Percentiles rank a stretch among this genome's conserved stretches.
Conservation (phyloP, 2,329 filamentous ascomycete genomes). For the Cladophialophora bantiana region DNA sequence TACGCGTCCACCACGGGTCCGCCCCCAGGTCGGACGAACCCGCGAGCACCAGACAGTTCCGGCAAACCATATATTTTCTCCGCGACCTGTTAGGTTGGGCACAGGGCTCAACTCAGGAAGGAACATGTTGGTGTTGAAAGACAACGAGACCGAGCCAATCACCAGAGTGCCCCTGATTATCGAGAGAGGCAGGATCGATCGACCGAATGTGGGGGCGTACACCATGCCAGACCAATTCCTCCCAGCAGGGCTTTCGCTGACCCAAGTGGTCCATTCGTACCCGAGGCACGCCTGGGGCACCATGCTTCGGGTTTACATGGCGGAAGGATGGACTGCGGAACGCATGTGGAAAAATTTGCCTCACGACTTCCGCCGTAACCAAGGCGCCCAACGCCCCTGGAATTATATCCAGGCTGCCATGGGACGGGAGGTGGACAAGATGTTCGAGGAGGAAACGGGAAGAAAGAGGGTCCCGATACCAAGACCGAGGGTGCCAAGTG, state of each 20-base stretch:
- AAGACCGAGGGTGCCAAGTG: neutral
- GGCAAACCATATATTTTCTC: neutral
- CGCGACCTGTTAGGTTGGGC: neutral
- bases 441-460: constrained; percentile 25
- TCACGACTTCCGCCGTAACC: constrained; percentile 17
- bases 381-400: constrained; percentile 25
- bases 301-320: constrained; percentile 34
- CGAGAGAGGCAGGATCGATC: neutral
- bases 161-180: neutral
- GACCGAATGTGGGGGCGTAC: neutral
- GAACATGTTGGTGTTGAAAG: neutral
- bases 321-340: constrained; percentile 33
- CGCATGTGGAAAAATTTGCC: constrained; percentile 34
- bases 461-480: neutral
- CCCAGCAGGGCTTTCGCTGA: constrained; percentile 32
- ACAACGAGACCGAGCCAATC: neutral
- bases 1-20: neutral
- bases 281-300: constrained; percentile 39
- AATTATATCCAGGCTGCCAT: constrained; percentile 38
- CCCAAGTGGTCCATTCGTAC: constrained; percentile 29
- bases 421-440: constrained; percentile 33
- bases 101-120: neutral
- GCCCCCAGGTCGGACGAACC: neutral
- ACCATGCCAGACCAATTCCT: constrained; percentile 16
- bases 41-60: neutral